A percentile compares a stretch with the other conserved stretches of the same genome.
phyloP scores from a whole-genome alignment of 2,329 filamentous ascomycete genomes.

The Cladosporium halotolerans region DNA sequence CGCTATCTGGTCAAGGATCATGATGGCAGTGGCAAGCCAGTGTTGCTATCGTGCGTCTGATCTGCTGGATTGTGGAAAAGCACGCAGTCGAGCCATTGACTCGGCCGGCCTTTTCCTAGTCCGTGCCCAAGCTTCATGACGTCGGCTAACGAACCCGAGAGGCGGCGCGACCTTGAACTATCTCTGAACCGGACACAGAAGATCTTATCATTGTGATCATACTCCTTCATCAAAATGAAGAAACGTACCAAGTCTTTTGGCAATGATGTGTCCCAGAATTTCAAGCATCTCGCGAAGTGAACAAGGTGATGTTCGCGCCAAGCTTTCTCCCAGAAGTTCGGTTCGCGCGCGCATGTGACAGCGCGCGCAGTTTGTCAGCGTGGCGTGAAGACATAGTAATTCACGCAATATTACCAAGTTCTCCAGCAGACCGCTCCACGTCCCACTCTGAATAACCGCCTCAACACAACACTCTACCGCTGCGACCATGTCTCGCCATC shows the following conservation, averaged over 20 bases:
- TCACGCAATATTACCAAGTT: neutral
- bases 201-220: too few relatives aligned
- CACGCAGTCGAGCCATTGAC: neutral
- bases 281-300: neutral
- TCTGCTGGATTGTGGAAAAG: too few relatives aligned
- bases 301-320: neutral
- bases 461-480: neutral
- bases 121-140: constrained; percentile 9
- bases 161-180: neutral
- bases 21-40: constrained; percentile 30
- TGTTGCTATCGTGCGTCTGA: too few relatives aligned
- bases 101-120: constrained; percentile 1
- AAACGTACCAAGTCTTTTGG: too few relatives aligned
- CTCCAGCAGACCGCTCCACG: neutral
- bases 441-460: neutral
- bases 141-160: neutral
- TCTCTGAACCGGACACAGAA: neutral
- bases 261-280: too few relatives aligned
- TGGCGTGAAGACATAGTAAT: neutral
- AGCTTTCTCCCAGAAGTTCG: neutral
- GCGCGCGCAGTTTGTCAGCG: constrained; percentile 11
- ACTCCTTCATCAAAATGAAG: too few relatives aligned
- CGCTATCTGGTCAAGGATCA: constrained; percentile 69
- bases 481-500: constrained; percentile 76
- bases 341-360: neutral